These are phyloP conservation scores for Fusarium tanahbumbuense DNA, from an alignment of 2,329 filamentous ascomycete species.

Conservation along the genomic window DNA sequence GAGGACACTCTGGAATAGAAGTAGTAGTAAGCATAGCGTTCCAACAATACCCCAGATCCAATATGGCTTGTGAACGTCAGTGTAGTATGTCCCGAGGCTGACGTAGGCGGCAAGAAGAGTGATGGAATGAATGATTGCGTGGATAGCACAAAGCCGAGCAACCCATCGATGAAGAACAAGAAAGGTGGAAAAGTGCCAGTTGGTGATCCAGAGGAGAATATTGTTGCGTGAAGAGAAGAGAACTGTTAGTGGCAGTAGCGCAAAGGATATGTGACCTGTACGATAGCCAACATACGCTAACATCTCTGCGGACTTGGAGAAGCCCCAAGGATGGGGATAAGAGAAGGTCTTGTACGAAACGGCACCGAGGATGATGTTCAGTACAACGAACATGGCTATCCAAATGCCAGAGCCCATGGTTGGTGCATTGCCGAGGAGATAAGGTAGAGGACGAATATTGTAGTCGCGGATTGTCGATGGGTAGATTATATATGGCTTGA, in stretches of 20 bases:
- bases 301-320: not conserved
- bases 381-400: not conserved
- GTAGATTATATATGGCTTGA: not conserved
- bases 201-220: not conserved
- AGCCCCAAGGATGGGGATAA: not conserved
- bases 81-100: not conserved
- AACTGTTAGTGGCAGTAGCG: fast-evolving
- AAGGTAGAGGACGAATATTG: not conserved
- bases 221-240: not conserved
- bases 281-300: not conserved
- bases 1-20: fast-evolving
- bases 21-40: not conserved
- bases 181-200: not conserved
- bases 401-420: not conserved
- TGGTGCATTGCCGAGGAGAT: not conserved
- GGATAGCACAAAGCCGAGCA: not conserved
- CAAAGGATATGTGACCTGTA: not conserved
- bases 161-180: not conserved
- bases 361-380: not conserved
- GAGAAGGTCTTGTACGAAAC: not conserved
- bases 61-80: not conserved
- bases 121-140: not conserved
- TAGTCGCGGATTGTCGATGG: not conserved
- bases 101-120: not conserved
- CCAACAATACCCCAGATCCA: not conserved